Conservation (phyloP, 2,329 filamentous ascomycete genomes). For the Fusarium sp. region DNA sequence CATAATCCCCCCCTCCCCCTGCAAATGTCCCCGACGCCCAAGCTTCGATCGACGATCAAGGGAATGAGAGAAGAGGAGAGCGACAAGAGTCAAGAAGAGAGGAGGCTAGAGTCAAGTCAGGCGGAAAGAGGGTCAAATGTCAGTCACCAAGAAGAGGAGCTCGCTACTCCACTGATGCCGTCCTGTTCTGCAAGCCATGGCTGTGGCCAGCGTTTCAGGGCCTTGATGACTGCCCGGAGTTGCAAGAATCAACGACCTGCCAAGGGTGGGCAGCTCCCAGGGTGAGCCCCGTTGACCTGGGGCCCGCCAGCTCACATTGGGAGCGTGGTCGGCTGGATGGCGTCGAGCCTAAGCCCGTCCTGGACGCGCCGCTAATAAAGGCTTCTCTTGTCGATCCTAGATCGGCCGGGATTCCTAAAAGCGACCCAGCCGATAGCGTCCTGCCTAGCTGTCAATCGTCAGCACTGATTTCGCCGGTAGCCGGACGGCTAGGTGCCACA, state of each 20-base stretch:
- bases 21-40: constrained; percentile 3
- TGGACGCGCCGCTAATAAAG: constrained; percentile 26
- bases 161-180: constrained; percentile 24
- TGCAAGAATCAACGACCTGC: constrained; percentile 17
- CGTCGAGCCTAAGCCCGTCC: constrained; percentile 16
- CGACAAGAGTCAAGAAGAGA: neutral
- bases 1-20: neutral
- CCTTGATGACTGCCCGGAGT: constrained; percentile 29
- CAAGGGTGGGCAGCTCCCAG: constrained; percentile 4
- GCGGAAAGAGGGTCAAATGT: neutral
- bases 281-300: constrained; percentile 17
- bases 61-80: neutral
- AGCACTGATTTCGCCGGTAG: constrained; percentile 32
- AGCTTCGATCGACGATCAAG: constrained; percentile 7
- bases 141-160: neutral
- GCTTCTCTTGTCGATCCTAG: constrained; percentile 38
- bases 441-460: constrained; percentile 40
- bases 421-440: constrained; percentile 32
- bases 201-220: constrained; percentile 37
- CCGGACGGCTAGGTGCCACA: constrained; percentile 35
- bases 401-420: constrained; percentile 34
- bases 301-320: constrained; percentile 19
- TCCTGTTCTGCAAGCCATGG: constrained; percentile 28
- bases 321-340: constrained; percentile 4
- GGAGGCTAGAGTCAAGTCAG: neutral